Conservation (phyloP, 371 early-diverging fungal genomes). For the Lichtheimia hyalospora region DNA sequence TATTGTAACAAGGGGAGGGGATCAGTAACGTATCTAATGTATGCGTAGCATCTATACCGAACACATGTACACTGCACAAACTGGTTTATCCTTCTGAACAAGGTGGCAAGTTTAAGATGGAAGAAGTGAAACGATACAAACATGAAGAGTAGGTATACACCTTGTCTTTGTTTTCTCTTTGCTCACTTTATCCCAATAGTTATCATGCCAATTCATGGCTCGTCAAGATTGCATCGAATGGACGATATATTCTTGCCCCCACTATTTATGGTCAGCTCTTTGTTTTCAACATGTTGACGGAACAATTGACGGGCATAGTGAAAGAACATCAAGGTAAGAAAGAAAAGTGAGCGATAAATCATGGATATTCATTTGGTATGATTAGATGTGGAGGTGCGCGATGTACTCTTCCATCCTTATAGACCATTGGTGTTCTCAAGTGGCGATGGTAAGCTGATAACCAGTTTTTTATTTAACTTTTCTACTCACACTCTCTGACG, state of each 20-base stretch:
- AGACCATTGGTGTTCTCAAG: slow-evolving; percentile 77
- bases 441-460: slow-evolving; percentile 67
- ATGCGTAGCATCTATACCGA: slow-evolving; percentile 71
- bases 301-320: slow-evolving; percentile 72
- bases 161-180: background rate
- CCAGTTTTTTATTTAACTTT: background rate
- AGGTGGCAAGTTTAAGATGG: slow-evolving; percentile 68
- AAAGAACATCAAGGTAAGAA: slow-evolving; percentile 58
- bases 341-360: background rate
- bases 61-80: slow-evolving; percentile 79
- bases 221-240: slow-evolving; percentile 83
- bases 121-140: slow-evolving; percentile 68
- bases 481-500: background rate
- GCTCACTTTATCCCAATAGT: slow-evolving; percentile 31
- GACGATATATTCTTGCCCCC: slow-evolving; percentile 83
- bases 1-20: background rate
- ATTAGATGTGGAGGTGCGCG: slow-evolving; percentile 83
- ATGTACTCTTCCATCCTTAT: slow-evolving; percentile 88
- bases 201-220: slow-evolving; percentile 92
- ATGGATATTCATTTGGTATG: background rate
- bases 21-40: background rate
- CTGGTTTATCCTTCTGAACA: slow-evolving; percentile 72
- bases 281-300: slow-evolving; percentile 74
- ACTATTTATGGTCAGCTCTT: slow-evolving; percentile 87
- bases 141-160: slow-evolving; percentile 67